A percentile compares a stretch with the other conserved stretches of the same genome.
Conservation (phyloP, 495 filamentous ascomycete genomes). For the Aspergillus kassunensis region DNA sequence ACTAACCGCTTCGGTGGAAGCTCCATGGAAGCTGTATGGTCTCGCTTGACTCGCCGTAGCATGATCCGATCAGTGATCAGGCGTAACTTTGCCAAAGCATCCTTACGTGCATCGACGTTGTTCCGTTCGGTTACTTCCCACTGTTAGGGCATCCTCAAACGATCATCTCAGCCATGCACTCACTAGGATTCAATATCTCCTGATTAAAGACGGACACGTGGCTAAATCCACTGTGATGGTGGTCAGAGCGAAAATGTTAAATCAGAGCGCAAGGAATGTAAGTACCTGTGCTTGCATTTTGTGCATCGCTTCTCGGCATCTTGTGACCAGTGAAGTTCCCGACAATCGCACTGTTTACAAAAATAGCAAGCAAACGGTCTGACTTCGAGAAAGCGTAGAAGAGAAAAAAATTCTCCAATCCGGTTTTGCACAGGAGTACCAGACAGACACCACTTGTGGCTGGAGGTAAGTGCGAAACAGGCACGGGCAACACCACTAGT, state of each 20-base stretch:
- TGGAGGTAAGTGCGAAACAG: constrained; percentile 81
- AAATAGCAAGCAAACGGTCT: constrained; percentile 88
- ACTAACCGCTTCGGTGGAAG: constrained; percentile 79
- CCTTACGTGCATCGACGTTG: constrained; percentile 48
- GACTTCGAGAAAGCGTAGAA: constrained; percentile 84
- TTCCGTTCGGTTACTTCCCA: constrained; percentile 47
- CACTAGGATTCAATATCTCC: constrained; percentile 80
- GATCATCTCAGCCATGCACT: constrained; percentile 12
- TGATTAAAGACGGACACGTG: constrained; percentile 97
- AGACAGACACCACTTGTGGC: constrained; percentile 90
- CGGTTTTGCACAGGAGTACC: constrained; percentile 95
- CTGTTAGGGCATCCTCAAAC: constrained; percentile 6
- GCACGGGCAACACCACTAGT: constrained; percentile 88
- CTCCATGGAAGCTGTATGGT: constrained; percentile 90
- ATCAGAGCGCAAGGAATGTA: not conserved
- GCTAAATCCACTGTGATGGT: constrained; percentile 60
- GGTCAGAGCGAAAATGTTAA: constrained; percentile 5
- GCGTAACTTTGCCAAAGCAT: constrained; percentile 75
- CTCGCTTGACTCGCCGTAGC: constrained; percentile 86
- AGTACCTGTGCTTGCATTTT: constrained; percentile 54
- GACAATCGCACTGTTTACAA: constrained; percentile 78
- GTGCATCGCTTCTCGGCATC: constrained; percentile 63
- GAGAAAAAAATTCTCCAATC: constrained; percentile 95
- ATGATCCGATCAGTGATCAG: constrained; percentile 87
- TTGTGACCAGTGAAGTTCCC: constrained; percentile 78